Evolutionary conservation across 331 rosid genomes (phyloP).

Genomic region (Rosa hybrid): DNA sequence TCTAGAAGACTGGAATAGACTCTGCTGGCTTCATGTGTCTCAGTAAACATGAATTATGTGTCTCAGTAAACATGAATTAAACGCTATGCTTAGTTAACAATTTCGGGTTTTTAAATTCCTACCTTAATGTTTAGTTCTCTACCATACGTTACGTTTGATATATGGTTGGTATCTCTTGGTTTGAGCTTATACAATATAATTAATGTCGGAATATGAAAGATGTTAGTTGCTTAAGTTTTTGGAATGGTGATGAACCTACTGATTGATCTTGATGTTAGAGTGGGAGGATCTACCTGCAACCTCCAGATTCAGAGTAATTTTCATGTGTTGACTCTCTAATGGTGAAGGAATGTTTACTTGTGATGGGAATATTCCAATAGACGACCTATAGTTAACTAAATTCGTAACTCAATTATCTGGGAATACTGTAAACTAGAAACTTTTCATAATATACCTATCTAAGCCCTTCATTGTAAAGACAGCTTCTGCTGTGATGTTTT

Average conservation of each 20-base stretch:
- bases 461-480: not conserved
- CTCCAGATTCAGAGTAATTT: not conserved
- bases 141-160: not conserved
- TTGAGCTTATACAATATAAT: not conserved
- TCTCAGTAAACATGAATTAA: not conserved
- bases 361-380: not conserved
- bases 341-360: not conserved
- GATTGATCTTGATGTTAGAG: not conserved
- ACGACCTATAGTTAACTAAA: not conserved
- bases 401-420: not conserved
- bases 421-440: not conserved
- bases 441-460: not conserved
- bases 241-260: not conserved
- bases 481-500: not conserved
- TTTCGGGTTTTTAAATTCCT: not conserved
- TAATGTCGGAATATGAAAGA: not conserved
- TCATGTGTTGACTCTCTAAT: not conserved
- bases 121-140: not conserved
- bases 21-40: not conserved
- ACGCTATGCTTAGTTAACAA: not conserved
- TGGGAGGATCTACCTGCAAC: not conserved
- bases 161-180: not conserved
- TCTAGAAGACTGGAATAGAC: not conserved
- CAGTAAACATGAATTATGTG: not conserved
- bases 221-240: not conserved